Evolutionary conservation across 139 green algal species (phyloP), one percentile per base, ranked within the genome.

Genomic region (Chlorella sorokiniana): DNA sequence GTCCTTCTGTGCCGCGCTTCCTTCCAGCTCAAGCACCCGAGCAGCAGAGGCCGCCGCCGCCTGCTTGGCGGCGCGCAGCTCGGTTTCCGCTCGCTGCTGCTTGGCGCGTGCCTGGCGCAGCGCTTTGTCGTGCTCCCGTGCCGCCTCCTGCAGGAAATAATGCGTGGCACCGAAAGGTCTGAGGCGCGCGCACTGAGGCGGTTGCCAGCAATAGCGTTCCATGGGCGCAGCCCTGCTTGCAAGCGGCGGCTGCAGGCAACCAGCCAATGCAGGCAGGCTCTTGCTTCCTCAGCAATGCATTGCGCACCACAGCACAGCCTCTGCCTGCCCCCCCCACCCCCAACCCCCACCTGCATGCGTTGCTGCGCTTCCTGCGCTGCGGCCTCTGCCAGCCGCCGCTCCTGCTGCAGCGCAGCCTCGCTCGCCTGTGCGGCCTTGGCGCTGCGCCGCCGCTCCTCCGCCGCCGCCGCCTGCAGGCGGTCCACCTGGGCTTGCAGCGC

Each of bases 91-190:
- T 6, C 78, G 78, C 67, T 83, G 78, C 64, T 76, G 67, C 78
- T 83, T 83, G 65, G 78, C 65, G 9, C 65, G 45, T 1, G 41
- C 67, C 78, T 83, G 78, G 22, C 78, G 65, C 78, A 83, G 48
- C 4, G 48, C 65, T 51, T 69, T 83, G 51, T 83, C 78, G 4
- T 83, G 65, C 65, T 76, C 78, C 1, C 51, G 48, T 1, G 56
- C 37, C 16, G 67, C 65, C 29, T 83, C 78, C 78, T 83, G 51
- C 35, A 44, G n/a, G 16, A 37, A 35, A 42, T 4, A 62, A 56
- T 16, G 48, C 48, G 16, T 33, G 56, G 56, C 23, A n/a, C n/a
- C n/a, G n/a, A n/a, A n/a, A n/a, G n/a, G n/a, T n/a, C n/a, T n/a
- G n/a, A n/a, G n/a, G n/a, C n/a, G n/a, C n/a, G n/a, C n/a, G n/a